Evolutionary conservation across 139 green algal genomes (phyloP).

Genomic region (Chlorella sorokiniana): DNA sequence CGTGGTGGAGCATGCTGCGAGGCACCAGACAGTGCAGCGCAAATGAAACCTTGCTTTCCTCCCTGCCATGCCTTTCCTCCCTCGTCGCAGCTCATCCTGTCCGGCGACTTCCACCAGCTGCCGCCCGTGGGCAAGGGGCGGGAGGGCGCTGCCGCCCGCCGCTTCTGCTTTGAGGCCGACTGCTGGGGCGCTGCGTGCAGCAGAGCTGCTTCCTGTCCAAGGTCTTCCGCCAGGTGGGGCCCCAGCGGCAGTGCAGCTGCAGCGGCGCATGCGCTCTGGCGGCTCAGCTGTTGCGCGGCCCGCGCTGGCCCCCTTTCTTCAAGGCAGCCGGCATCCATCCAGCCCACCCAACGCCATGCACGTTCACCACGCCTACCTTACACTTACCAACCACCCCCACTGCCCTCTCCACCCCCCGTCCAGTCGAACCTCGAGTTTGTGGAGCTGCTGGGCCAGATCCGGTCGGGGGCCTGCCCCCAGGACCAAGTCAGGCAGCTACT

Average conservation of each 20-base stretch:
- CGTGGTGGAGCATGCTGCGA: not conserved
- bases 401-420: not conserved
- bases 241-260: not conserved
- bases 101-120: slow-evolving; percentile 76
- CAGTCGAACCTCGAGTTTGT: slow-evolving; percentile 61
- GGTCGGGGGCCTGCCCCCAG: slow-evolving; percentile 39
- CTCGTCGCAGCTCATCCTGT: slow-evolving; percentile 57
- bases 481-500: slow-evolving; percentile 27
- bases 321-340: too few relatives aligned
- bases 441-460: slow-evolving; percentile 59
- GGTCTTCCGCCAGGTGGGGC: slow-evolving; percentile 60
- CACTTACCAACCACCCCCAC: not conserved
- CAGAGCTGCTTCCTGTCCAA: slow-evolving; percentile 53
- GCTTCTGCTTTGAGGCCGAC: slow-evolving; percentile 66
- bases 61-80: not conserved
- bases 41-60: too few relatives aligned
- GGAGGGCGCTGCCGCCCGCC: slow-evolving; percentile 31
- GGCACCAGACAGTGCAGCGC: too few relatives aligned
- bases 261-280: not conserved
- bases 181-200: slow-evolving; percentile 57
- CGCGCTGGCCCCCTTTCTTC: too few relatives aligned
- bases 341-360: too few relatives aligned
- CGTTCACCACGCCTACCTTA: not conserved
- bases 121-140: slow-evolving; percentile 60
- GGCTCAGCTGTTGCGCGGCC: not conserved